Evolutionary conservation across 441 rosid species (phyloP), one percentile per base, ranked within the genome.

Genomic region (Gossypium gossypioides): DNA sequence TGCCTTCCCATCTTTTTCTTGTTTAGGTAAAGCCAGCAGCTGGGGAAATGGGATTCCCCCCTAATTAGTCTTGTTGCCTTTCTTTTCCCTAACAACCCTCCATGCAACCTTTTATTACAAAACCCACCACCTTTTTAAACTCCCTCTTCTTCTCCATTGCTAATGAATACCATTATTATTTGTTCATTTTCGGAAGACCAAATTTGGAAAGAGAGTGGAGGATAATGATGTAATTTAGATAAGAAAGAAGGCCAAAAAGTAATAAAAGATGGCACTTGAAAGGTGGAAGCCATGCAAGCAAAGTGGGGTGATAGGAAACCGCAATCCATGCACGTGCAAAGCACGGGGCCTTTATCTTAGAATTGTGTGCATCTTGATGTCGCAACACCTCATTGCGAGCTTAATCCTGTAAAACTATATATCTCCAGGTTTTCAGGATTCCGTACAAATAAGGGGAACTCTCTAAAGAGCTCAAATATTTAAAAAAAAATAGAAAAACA

Each of bases 101-200:
- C 80, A 81, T 81, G 81, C 84, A 81, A 8, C 7, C 19, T 60
- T 71, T 78, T 75, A 73, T 78, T 78, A 78, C 84, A 29, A 72
- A 18, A 27, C 1, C 46, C 1, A 9, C 59, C 66, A 67, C 16
- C 59, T 42, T 3, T 64, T 63, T 40, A 15, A 40, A 4, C 15
- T 19, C 5, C 16, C 29, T 3, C 29, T 25, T 0, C 29, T 25
- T 25, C 4, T 25, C 4, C 29, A 25, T 25, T 25, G 29, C 0
- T 25, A 3, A 25, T 3, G 3, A 25, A 25, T 3, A 25, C 29
- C 29, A 25, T 25, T 25, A 25, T 25, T 25, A 25, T 25, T 25
- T 25, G 46, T 2, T 42, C 46, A 7, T 10, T 8, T 10, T 42
- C 8, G 48, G 48, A 16, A 34, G 48, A 7, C 15, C 42, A 61